Evolutionary conservation across 129 eudicot genomes (phyloP), one percentile per base, ranked within the genome.

Genomic region (Chrysanthemum lavandulifolium): DNA sequence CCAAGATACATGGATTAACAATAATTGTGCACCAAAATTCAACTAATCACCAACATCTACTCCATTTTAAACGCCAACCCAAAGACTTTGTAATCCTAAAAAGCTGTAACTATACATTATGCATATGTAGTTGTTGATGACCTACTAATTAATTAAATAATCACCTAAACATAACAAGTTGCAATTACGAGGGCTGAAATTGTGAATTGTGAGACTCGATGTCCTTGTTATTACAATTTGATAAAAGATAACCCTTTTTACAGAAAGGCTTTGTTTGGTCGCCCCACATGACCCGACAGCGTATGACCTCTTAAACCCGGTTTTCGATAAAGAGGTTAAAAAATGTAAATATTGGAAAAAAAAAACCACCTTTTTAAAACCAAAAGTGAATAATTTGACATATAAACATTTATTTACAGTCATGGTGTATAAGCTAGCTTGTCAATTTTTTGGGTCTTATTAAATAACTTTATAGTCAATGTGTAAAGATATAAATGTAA

Each of bases 241-340:
- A 36, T 6, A 78, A 53, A 64, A 64, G 9, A 58, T 68, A 54
- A 13, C 13, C 78, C 67, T 71, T 72, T 78, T 45, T 72, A 58
- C 71, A 77, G 21, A 78, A 72, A 72, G 82, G 55, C 68, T 13
- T 56, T 31, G 21, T 72, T 65, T 78, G 78, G 82, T 72, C 73
- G 73, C 76, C 82, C 61, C 76, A 65, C 82, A 72, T 78, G 78
- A 43, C 43, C 77, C 82, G 78, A 78, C 82, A 78, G 65, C 78
- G 78, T 72, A 72, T 72, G 82, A 72, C 73, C 36, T 78, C 62
- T 59, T 64, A 62, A 72, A 64, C 73, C 73, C 76, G 66, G 48
- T 27, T 72, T 16, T 25, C 82, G 45, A 78, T 72, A 78, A 72
- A 55, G 68, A 64, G 60, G 40, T 13, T n/a, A 67, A 43, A 23